phyloP scores from a whole-genome alignment of 2,329 filamentous ascomycete species.

The Cercospora sp. region DNA sequence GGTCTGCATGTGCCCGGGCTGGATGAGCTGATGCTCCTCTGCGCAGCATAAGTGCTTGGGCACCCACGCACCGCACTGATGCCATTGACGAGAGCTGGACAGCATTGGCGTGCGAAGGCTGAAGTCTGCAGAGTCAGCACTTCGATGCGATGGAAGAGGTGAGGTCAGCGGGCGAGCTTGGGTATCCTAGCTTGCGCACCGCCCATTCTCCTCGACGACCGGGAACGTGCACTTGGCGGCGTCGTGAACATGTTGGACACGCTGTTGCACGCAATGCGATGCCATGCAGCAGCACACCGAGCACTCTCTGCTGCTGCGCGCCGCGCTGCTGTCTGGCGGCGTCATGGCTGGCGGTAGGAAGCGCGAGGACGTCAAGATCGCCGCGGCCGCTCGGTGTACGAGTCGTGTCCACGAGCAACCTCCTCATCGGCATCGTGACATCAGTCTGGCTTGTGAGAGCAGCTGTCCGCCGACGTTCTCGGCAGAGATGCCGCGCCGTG shows the following conservation, averaged over 20 bases:
- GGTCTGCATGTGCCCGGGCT: not conserved
- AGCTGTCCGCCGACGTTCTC: not conserved
- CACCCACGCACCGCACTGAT: constrained; percentile 8
- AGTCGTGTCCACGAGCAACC: constrained; percentile 12
- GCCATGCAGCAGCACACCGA: not conserved
- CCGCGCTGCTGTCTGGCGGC: not conserved
- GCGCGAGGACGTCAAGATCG: constrained; percentile 16
- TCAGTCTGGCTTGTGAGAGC: not conserved
- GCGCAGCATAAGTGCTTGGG: not conserved
- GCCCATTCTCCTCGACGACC: not conserved
- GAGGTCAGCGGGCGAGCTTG: constrained; percentile 4
- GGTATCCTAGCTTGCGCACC: not conserved
- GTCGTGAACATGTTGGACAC: not conserved
- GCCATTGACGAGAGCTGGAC: constrained; percentile 6
- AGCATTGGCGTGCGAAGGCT: constrained; percentile 3
- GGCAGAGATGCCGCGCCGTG: not conserved
- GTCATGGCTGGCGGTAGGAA: constrained; percentile 12
- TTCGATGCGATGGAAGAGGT: constrained; percentile 12
- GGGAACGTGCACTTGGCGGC: not conserved
- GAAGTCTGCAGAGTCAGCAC: constrained; percentile 24
- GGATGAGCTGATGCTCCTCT: constrained; percentile 4
- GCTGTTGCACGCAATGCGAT: not conserved
- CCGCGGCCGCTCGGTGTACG: constrained; percentile 4
- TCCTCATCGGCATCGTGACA: constrained; percentile 10
- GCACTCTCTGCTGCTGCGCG: not conserved